These are phyloP conservation scores for Herpetospermum pedunculosum DNA, from an alignment of 306 rosid species.

Conservation along the genomic window DNA sequence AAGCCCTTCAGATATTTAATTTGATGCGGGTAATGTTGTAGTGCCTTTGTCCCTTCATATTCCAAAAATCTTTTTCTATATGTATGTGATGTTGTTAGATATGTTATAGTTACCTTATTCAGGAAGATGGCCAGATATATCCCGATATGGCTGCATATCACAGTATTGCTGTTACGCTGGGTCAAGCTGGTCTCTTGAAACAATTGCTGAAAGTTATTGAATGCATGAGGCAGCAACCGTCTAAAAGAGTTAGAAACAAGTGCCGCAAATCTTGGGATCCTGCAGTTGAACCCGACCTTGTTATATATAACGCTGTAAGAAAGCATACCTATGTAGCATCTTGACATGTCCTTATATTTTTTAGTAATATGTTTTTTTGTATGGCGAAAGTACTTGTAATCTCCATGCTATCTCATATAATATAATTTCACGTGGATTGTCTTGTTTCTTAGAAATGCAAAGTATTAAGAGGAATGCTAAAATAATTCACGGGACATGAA, in stretches of 20 bases:
- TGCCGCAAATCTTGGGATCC: constrained; percentile 65
- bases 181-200: constrained; percentile 76
- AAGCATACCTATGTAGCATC: constrained; percentile 9
- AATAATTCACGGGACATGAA: neutral
- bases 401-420: neutral
- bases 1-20: constrained; percentile 69
- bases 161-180: constrained; percentile 89
- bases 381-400: neutral
- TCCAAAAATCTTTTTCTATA: constrained; percentile 1
- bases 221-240: constrained; percentile 68
- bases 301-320: constrained; percentile 84
- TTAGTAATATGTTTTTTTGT: constrained; percentile 9
- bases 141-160: constrained; percentile 93
- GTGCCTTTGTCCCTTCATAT: constrained; percentile 20
- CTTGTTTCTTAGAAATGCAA: neutral
- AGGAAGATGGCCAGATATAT: constrained; percentile 58
- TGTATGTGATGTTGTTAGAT: constrained; percentile 13
- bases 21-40: constrained; percentile 58
- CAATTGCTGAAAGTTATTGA: constrained; percentile 64
- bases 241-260: constrained; percentile 22
- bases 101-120: constrained; percentile 24
- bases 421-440: neutral
- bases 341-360: constrained; percentile 9
- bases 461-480: neutral
- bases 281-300: constrained; percentile 62